Evolutionary conservation across 257 asterid species (phyloP), one percentile per base, ranked within the genome.

Genomic region (Lycium barbarum): DNA sequence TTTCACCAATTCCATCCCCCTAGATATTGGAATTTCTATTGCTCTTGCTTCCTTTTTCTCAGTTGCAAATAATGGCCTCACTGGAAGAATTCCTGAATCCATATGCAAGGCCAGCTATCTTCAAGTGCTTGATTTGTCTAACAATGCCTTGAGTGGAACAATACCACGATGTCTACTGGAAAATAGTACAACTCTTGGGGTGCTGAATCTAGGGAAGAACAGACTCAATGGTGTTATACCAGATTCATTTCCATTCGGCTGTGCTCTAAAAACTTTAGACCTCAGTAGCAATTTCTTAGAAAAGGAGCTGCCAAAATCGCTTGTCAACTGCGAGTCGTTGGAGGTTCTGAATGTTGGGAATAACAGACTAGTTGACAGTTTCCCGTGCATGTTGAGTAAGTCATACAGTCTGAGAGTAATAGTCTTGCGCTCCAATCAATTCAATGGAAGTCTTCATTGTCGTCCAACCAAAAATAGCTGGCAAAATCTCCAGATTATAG

Each of bases 271-370:
- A 83, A 89, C 91, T 0, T 45, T 91, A 55, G 94, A 93, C 85
- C 86, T 92, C 45, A 84, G 88, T 17, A 6, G 15, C n/a, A 93
- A 93, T 84, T 2, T 0, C 3, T 67, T 93, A 17, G 7, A 57
- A 84, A 92, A 92, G 71, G 87, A 40, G 59, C 51, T 93, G 22
- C 95, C 97, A 0, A 17, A 1, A 58, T 87, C 93, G 3, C 80
- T 93, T 84, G 53, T 20, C 9, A 89, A 86, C 54, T 93, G 97
- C 85, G 7, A 2, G 9, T 20, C 51, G 10, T 33, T 90, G 33
- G 88, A 92, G 85, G 91, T 92, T 33, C 65, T 93, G 83, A 89
- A 93, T 40, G 79, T 93, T 7, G 95, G 92, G 53, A 74, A 59
- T 78, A 93, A 92, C 83, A 76, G 2, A 2, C 62, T 92, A 0